These are phyloP conservation scores for Amoebophrya sp. DNA, from an alignment of 169 alveolate species.

Conservation along the genomic window DNA sequence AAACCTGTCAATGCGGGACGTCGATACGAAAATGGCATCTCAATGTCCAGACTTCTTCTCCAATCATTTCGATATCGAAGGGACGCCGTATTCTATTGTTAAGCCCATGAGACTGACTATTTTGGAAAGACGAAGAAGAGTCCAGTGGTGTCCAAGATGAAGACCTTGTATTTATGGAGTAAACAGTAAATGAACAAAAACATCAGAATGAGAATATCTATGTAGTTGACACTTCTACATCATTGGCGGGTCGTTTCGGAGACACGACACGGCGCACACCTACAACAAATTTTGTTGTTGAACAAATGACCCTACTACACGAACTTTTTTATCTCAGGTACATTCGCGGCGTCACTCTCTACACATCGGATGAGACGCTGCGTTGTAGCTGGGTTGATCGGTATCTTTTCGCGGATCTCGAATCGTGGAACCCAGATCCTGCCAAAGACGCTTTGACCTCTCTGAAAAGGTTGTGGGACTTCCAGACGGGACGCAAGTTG, in stretches of 20 bases:
- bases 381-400: neutral
- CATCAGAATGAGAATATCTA: too few relatives aligned
- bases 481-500: neutral
- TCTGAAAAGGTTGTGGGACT: neutral
- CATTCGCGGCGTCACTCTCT: neutral
- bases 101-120: too few relatives aligned
- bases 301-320: too few relatives aligned
- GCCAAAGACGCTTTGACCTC: neutral
- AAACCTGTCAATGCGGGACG: neutral
- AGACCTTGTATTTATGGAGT: too few relatives aligned
- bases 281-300: too few relatives aligned
- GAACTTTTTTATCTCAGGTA: too few relatives aligned
- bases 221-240: too few relatives aligned
- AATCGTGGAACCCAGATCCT: neutral
- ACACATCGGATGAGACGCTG: neutral
- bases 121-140: too few relatives aligned
- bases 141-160: too few relatives aligned
- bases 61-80: neutral
- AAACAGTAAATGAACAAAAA: too few relatives aligned
- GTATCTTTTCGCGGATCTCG: neutral
- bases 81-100: neutral
- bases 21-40: neutral
- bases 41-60: neutral
- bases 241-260: too few relatives aligned
- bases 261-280: too few relatives aligned